Conservation (phyloP, 805 yeast genomes). For the Saturnispora sekii region DNA sequence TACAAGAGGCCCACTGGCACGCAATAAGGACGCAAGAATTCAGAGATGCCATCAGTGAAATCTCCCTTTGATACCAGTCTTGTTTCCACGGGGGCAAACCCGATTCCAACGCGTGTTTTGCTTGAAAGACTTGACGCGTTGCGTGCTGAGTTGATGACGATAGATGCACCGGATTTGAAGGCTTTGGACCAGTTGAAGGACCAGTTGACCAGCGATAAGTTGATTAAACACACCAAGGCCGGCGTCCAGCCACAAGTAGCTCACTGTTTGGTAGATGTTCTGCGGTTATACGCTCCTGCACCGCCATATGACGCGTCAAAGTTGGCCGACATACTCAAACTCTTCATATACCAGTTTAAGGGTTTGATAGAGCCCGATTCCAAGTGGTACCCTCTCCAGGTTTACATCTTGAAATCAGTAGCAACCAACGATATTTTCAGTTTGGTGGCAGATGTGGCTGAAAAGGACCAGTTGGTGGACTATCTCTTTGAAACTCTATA, state of each 20-base stretch:
- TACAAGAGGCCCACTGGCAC: background rate
- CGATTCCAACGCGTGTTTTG: constrained; percentile 55
- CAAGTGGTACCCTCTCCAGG: constrained; percentile 53
- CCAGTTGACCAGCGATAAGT: constrained; percentile 48
- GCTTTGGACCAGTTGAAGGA: constrained; percentile 37
- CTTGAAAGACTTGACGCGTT: constrained; percentile 46
- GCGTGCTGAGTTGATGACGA: constrained; percentile 50
- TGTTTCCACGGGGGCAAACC: constrained; percentile 45
- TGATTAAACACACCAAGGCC: constrained; percentile 47
- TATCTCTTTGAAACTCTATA: constrained; percentile 55
- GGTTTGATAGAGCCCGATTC: constrained; percentile 41
- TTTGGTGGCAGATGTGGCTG: constrained; percentile 52
- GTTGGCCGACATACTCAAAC: constrained; percentile 53
- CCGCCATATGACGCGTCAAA: constrained; percentile 71
- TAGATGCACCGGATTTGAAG: constrained; percentile 52
- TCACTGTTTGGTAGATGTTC: constrained; percentile 65
- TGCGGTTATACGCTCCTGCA: constrained; percentile 78
- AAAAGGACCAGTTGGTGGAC: constrained; percentile 44
- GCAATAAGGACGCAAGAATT: background rate
- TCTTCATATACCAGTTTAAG: constrained; percentile 55
- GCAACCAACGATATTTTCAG: constrained; percentile 58
- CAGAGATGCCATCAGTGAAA: background rate
- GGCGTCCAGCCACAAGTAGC: constrained; percentile 66
- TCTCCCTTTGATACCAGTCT: constrained; percentile 23
- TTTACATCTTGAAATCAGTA: constrained; percentile 54